Base-by-base conservation (phyloP, 2,329 filamentous ascomycete genomes). In the Epicoccum sorghinum region DNA sequence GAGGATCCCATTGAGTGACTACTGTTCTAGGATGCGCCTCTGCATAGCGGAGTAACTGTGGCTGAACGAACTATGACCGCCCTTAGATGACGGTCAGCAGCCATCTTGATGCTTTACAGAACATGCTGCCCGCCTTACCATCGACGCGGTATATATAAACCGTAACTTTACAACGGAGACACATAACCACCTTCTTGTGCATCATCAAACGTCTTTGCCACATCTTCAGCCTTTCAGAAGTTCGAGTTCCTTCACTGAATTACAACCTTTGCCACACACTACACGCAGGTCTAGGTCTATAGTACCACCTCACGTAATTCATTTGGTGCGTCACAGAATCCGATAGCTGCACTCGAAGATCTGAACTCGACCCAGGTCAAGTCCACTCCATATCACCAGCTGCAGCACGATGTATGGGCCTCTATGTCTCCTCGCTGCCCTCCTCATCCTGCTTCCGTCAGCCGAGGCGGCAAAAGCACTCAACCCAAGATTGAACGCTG, bases 401-500 rank as follows among this genome's bases (percentile, higher is more conserved):
- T 18, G 4, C 14, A 38, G 23, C 33, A 52, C 22, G 10, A 57
- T 57, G 54, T 49, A 44, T 41, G 41, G 24, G 7, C 36, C 48
- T 3, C 6, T 41, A 4, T 9, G 59, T 14, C 32, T 68, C 55
- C 39, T 63, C 27, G 23, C 47, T 7, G 49, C 55, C 25, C 18
- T 60, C 39, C 43, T 65, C 23, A 25, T 56, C 18, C 23, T 58
- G 36, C 56, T 66, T 32, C 42, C 62, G 33, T 38, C 63, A 23
- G 70, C 74, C 22, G 70, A 76, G 48, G 78, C 77, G 51, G 77
- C 79, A 55, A 70, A 65, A 52, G 77, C 77, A 25, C 63, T 75
- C 54, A 68, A 80, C 56, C 72, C 78, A 14, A 67, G 69, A 7
- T 67, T 78, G 18, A 75, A 76, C 43, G 71, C 76, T 18, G 43